These are phyloP conservation scores for Poa pratensis DNA, from an alignment of 176 grass and related monocot species.

Conservation along the genomic window DNA sequence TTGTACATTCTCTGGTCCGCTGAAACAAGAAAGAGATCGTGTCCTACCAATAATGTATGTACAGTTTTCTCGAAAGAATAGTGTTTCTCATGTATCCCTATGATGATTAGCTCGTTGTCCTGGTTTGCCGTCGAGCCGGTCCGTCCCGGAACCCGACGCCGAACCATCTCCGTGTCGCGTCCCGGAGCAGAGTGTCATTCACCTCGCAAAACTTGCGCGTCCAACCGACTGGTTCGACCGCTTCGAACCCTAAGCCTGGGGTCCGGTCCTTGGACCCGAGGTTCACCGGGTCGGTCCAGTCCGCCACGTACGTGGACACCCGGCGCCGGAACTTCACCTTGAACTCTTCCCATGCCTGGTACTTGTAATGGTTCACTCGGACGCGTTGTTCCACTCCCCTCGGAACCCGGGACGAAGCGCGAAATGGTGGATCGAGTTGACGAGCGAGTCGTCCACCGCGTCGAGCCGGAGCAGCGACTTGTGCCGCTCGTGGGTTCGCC, in stretches of 20 bases:
- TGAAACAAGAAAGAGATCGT: slow-evolving; percentile 6
- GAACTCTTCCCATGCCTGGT: slow-evolving; percentile 79
- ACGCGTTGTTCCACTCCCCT: neutral
- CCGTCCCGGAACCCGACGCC: neutral
- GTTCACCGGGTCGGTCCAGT: slow-evolving; percentile 64
- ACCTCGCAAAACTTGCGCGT: slow-evolving; percentile 55
- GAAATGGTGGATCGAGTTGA: slow-evolving; percentile 76
- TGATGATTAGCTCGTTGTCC: neutral
- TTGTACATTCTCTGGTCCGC: neutral
- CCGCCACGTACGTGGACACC: slow-evolving; percentile 54
- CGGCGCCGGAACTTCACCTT: slow-evolving; percentile 62
- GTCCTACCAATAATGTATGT: neutral
- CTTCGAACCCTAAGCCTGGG: slow-evolving; percentile 53
- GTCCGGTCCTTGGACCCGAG: slow-evolving; percentile 56
- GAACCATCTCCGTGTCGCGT: slow-evolving; percentile 52
- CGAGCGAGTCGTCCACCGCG: slow-evolving; percentile 35
- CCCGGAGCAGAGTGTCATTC: slow-evolving; percentile 38
- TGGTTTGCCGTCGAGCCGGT: neutral
- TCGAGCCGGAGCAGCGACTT: slow-evolving; percentile 65
- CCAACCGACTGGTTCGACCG: slow-evolving; percentile 59
- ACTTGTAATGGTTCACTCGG: slow-evolving; percentile 80
- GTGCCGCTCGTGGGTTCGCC: slow-evolving; percentile 50
- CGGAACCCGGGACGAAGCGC: slow-evolving; percentile 11
- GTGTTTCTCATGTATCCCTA: neutral
- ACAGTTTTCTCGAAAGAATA: neutral